Evolutionary conservation across 805 yeast genomes (phyloP).

Genomic region (Kodamaea hsintzibuensis): DNA sequence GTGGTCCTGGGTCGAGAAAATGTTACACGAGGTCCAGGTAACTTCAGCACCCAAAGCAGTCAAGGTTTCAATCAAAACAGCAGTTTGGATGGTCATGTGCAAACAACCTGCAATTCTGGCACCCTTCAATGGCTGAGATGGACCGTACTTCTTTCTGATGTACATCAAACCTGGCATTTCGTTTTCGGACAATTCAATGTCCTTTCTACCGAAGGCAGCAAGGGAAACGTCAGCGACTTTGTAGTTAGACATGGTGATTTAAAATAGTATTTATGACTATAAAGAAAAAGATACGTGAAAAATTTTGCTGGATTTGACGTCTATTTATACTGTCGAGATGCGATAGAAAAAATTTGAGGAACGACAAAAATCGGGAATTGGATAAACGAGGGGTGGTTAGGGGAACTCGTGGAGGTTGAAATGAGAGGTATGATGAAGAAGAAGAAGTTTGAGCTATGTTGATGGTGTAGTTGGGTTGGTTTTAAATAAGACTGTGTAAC

Average conservation of each 20-base stretch:
- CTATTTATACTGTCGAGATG: neutral
- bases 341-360: neutral
- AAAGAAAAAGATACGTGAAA: slow-evolving; percentile 4
- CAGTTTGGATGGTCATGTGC: slow-evolving; percentile 99
- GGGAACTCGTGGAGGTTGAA: neutral
- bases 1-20: slow-evolving; percentile 98
- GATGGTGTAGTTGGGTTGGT: neutral
- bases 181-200: slow-evolving; percentile 97
- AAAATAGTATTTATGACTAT: neutral
- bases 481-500: too few relatives aligned
- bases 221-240: slow-evolving; percentile 97
- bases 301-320: slow-evolving; percentile 2
- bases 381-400: neutral
- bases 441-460: neutral
- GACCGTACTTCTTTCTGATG: slow-evolving; percentile 91
- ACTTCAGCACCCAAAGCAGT: slow-evolving; percentile 99
- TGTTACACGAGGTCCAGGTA: slow-evolving; percentile 99
- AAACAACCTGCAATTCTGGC: slow-evolving; percentile 99
- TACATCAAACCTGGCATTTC: slow-evolving; percentile 99
- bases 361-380: slow-evolving; percentile 2
- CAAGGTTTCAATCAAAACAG: slow-evolving; percentile 96
- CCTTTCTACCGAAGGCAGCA: slow-evolving; percentile 99
- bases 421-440: neutral
- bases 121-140: slow-evolving; percentile 92
- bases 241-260: slow-evolving; percentile 53